These are phyloP conservation scores for Cytospora leucostoma DNA, from an alignment of 2,329 filamentous ascomycete genomes.

Conservation along the genomic window DNA sequence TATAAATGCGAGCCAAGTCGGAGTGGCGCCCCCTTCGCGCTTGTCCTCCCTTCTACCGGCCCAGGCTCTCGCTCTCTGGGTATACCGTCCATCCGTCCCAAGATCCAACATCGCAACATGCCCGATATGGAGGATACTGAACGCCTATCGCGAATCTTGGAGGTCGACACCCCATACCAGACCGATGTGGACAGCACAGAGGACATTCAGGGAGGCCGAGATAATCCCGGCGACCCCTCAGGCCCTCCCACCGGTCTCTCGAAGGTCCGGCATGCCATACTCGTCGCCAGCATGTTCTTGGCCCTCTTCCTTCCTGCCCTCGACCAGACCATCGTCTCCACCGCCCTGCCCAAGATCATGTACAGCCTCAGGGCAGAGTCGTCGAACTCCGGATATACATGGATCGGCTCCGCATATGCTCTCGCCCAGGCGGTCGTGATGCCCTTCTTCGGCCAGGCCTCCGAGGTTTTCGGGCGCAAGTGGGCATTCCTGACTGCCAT, in stretches of 20 bases:
- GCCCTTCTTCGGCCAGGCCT: conserved; percentile 21
- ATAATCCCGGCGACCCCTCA: background rate
- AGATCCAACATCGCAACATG: background rate
- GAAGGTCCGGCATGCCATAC: conserved; percentile 14
- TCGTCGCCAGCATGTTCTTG: conserved; percentile 23
- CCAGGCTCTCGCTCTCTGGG: background rate
- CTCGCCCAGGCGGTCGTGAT: conserved; percentile 23
- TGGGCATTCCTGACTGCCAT: conserved; percentile 22
- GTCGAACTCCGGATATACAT: conserved; percentile 22
- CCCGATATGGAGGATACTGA: background rate
- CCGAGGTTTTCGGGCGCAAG: conserved; percentile 20
- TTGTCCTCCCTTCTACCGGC: background rate
- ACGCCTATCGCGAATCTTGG: background rate
- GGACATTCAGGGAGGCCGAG: background rate
- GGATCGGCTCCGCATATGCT: conserved; percentile 22
- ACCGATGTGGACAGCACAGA: conserved; percentile 18
- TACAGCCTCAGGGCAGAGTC: conserved; percentile 12
- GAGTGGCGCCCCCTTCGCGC: background rate
- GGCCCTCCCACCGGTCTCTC: conserved; percentile 1
- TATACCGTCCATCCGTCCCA: background rate
- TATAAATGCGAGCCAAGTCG: background rate
- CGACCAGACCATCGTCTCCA: conserved; percentile 25
- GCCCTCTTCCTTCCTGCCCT: conserved; percentile 23
- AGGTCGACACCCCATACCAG: conserved; percentile 3
- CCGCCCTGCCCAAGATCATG: conserved; percentile 19